Conservation (phyloP, 2,329 filamentous ascomycete genomes). For the Gliomastix tumulicola region DNA sequence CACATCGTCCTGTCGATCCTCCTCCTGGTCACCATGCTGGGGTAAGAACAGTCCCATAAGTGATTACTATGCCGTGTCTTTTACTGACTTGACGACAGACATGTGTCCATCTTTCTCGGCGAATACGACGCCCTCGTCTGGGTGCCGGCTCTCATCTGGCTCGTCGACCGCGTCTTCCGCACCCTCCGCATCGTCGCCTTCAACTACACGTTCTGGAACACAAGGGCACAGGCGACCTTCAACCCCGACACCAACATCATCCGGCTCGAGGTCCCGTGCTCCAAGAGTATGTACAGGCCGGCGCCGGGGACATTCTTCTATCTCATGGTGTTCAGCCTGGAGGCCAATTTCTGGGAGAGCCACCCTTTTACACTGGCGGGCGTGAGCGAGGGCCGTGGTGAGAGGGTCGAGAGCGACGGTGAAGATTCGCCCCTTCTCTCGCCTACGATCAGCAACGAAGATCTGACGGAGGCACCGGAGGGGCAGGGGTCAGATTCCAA, state of each 20-base stretch:
- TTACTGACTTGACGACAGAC: conserved; percentile 20
- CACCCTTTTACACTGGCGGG: conserved; percentile 41
- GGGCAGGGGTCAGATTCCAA: too few relatives aligned
- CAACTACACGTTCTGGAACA: conserved; percentile 28
- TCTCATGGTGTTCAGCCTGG: conserved; percentile 32
- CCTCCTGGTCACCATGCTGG: conserved; percentile 41
- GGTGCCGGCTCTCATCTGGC: conserved; percentile 41
- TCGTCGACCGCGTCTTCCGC: conserved; percentile 38
- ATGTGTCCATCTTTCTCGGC: conserved; percentile 45
- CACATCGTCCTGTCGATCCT: conserved; percentile 46
- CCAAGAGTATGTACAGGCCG: conserved; percentile 21
- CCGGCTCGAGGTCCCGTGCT: conserved; percentile 27
- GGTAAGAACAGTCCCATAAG: conserved; percentile 33
- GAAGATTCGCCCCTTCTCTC: conserved; percentile 26
- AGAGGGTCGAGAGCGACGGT: conserved; percentile 4
- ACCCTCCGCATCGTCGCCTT: conserved; percentile 31
- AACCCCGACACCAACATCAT: conserved; percentile 31
- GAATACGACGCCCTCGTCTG: conserved; percentile 43
- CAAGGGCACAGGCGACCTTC: conserved; percentile 23
- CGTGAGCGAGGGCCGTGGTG: conserved; percentile 6
- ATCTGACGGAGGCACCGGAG: conserved; percentile 3
- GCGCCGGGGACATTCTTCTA: conserved; percentile 37
- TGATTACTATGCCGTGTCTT: too few relatives aligned
- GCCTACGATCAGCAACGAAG: conserved; percentile 5
- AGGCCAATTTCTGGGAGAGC: conserved; percentile 35